Conservation (phyloP, 306 rosid genomes). For the Trifolium dubium region DNA sequence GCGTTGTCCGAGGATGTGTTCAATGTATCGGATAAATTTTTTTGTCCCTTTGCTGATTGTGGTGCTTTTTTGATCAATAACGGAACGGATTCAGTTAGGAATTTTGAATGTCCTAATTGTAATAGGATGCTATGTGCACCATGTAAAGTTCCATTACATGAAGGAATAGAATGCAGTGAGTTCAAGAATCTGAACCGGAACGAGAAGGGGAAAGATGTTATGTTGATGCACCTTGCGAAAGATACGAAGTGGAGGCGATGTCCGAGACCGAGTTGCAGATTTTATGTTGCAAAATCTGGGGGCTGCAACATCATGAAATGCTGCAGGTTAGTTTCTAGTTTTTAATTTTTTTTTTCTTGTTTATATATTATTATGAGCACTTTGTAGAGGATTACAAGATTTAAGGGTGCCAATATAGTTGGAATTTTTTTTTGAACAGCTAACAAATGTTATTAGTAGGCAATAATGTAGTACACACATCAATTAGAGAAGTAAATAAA, state of each 20-base stretch:
- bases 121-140: constrained; percentile 40
- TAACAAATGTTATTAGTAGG: too few relatives aligned
- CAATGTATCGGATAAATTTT: constrained; percentile 28
- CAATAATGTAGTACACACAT: too few relatives aligned
- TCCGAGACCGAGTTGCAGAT: constrained; percentile 40
- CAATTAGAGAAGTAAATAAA: too few relatives aligned
- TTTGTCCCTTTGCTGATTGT: constrained; percentile 52
- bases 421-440: too few relatives aligned
- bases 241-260: constrained; percentile 46
- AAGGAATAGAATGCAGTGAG: constrained; percentile 30
- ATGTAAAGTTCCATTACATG: constrained; percentile 56
- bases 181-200: constrained; percentile 45
- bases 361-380: background rate
- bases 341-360: background rate
- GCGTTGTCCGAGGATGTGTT: constrained; percentile 45
- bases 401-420: too few relatives aligned
- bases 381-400: too few relatives aligned
- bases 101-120: constrained; percentile 49
- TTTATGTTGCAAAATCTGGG: constrained; percentile 42
- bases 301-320: constrained; percentile 48
- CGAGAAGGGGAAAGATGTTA: constrained; percentile 40
- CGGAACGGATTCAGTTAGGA: constrained; percentile 7
- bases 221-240: constrained; percentile 44
- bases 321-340: constrained; percentile 52
- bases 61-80: constrained; percentile 45